Evolutionary conservation across 2,329 filamentous ascomycete species (phyloP), one percentile per base, ranked within the genome.

Genomic region (Claviceps maximensis): DNA sequence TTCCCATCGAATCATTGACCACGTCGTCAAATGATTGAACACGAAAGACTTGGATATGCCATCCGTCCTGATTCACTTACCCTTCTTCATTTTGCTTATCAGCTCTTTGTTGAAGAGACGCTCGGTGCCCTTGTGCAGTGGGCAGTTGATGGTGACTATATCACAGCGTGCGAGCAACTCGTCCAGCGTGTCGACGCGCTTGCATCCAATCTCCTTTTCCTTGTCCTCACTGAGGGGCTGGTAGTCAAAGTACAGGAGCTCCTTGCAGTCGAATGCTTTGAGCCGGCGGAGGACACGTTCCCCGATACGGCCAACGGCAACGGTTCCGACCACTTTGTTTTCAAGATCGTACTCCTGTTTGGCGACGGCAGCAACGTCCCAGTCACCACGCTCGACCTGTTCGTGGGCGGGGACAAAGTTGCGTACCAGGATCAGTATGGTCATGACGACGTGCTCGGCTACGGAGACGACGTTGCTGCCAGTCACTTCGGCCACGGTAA

Each of bases 271-370:
- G 68, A 98, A 98, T 61, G 90, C 77, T 83, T 94, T 95, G 65
- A 98, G 85, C 61, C 93, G 84, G 71, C 91, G 87, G 63, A 98
- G 83, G 55, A 98, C 93, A 74, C 93, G 90, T 83, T 97, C 90
- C 65, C 93, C 93, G 65, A 98, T 98, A 69, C 93, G 89, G 70
- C 93, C 93, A 58, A 97, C 90, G 65, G 87, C 93, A 55, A 98
- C 93, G 67, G 93, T 98, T 65, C 93, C 93, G 62, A 98, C 93
- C 49, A 94, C 87, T 83, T 98, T 98, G 78, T 79, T 78, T 81
- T 97, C 93, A 54, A 98, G 84, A 67, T 98, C 93, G 71, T 84
- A 98, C 78, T 97, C 91, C 75, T 95, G 90, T 86, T 97, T 97
- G 69, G 93, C 93, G 27, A 90, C 91, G 52, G 80, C 90, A 56